Evolutionary conservation across 441 rosid genomes (phyloP).

Genomic region (Hura crepitans): DNA sequence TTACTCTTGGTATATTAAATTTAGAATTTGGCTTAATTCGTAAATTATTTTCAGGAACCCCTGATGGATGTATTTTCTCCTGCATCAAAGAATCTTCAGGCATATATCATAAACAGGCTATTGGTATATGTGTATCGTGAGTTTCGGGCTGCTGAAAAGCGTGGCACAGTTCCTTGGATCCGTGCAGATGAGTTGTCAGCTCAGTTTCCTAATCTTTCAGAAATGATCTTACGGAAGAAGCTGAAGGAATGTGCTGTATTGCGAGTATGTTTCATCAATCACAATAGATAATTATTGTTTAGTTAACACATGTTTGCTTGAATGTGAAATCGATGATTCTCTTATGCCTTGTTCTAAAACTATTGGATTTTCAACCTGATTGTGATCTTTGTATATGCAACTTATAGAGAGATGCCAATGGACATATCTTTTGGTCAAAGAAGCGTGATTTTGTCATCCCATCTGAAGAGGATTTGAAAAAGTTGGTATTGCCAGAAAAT

Average conservation of each 20-base stretch:
- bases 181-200: constrained; percentile 66
- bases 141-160: constrained; percentile 61
- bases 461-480: constrained; percentile 76
- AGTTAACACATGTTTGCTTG: background rate
- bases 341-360: constrained; percentile 8
- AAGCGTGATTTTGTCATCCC: constrained; percentile 63
- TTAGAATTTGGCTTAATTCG: constrained; percentile 12
- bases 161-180: constrained; percentile 54
- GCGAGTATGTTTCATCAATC: constrained; percentile 43
- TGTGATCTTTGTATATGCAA: constrained; percentile 29
- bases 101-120: constrained; percentile 68
- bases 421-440: constrained; percentile 63
- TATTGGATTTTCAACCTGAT: constrained; percentile 18
- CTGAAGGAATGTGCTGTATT: constrained; percentile 64
- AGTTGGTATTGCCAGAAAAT: constrained; percentile 77
- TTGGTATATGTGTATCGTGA: constrained; percentile 80
- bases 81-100: constrained; percentile 74
- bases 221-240: constrained; percentile 62
- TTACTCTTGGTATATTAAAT: background rate
- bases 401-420: constrained; percentile 65
- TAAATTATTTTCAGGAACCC: constrained; percentile 66
- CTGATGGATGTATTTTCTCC: constrained; percentile 93
- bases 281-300: background rate
- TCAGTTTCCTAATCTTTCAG: constrained; percentile 69
- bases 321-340: background rate